phyloP scores from a whole-genome alignment of 1,284 basidiomycete species.

The Ustilago shanxiensis region DNA sequence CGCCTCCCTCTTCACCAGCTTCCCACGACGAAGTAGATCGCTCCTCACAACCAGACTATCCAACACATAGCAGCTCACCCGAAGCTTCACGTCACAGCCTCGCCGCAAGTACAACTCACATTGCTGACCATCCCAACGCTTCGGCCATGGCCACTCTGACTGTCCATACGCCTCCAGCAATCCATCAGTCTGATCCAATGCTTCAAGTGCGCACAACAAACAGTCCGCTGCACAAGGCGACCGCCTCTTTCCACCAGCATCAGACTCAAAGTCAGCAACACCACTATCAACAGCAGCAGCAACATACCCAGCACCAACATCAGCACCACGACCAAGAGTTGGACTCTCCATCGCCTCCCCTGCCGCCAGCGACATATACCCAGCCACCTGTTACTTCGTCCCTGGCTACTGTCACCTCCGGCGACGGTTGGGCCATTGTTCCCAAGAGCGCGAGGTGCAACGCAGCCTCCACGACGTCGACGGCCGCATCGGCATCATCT shows the following conservation, averaged over 20 bases:
- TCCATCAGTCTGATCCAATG: conserved; percentile 40
- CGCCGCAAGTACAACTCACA: background rate
- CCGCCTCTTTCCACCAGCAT: conserved; percentile 14
- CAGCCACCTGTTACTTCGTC: conserved; percentile 36
- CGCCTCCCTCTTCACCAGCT: conserved; percentile 32
- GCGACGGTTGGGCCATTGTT: conserved; percentile 46
- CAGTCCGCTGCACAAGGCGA: conserved; percentile 32
- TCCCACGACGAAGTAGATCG: conserved; percentile 20
- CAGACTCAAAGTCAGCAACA: background rate
- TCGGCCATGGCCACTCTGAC: conserved; percentile 49
- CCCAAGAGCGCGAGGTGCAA: conserved; percentile 25
- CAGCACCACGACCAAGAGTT: conserved; percentile 10
- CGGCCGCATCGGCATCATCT: background rate
- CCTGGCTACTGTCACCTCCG: conserved; percentile 29
- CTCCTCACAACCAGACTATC: conserved; percentile 12
- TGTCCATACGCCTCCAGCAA: conserved; percentile 39
- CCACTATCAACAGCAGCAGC: background rate
- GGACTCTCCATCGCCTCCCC: conserved; percentile 24
- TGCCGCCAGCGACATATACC: conserved; percentile 34
- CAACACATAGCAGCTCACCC: background rate
- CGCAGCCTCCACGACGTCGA: background rate
- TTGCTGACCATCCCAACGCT: conserved; percentile 33
- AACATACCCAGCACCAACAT: conserved; percentile 6
- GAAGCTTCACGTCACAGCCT: conserved; percentile 9
- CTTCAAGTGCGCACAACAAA: conserved; percentile 29